Evolutionary conservation across 257 asterid species (phyloP).

Genomic region (Voacanga thouarsii): DNA sequence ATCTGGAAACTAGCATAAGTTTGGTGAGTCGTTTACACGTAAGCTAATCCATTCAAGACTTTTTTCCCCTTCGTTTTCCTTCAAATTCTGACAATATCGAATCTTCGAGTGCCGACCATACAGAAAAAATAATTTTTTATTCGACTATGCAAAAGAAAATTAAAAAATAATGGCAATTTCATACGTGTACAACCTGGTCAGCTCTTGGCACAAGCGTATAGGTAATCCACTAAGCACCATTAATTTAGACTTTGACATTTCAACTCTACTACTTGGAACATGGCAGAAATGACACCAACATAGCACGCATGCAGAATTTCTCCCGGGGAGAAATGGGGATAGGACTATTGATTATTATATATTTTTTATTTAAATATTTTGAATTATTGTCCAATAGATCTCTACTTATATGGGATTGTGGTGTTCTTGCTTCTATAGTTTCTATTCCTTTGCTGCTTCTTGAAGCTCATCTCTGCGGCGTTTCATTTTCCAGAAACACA

Average conservation of each 20-base stretch:
- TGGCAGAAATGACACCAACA: background rate
- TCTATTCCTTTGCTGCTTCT: background rate
- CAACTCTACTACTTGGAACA: background rate
- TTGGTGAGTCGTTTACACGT: too few relatives aligned
- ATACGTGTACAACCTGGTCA: background rate
- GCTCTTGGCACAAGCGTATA: background rate
- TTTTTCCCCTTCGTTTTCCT: too few relatives aligned
- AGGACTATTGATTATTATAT: background rate
- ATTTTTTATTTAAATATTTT: background rate
- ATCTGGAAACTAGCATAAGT: too few relatives aligned
- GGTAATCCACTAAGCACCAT: constrained; percentile 7
- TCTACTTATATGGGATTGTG: background rate
- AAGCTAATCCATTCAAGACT: background rate
- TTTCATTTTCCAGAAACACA: background rate
- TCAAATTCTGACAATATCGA: background rate
- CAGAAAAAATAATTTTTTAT: background rate
- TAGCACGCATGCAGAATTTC: constrained; percentile 1
- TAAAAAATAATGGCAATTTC: too few relatives aligned
- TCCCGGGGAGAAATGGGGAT: background rate
- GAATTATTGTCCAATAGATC: background rate
- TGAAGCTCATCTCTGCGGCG: background rate
- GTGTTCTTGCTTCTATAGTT: background rate
- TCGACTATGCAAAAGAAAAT: background rate
- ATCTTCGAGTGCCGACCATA: background rate
- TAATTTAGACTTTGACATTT: background rate